phyloP scores from a whole-genome alignment of 2,329 filamentous ascomycete genomes.

The Hypoxylon rubiginosum region DNA sequence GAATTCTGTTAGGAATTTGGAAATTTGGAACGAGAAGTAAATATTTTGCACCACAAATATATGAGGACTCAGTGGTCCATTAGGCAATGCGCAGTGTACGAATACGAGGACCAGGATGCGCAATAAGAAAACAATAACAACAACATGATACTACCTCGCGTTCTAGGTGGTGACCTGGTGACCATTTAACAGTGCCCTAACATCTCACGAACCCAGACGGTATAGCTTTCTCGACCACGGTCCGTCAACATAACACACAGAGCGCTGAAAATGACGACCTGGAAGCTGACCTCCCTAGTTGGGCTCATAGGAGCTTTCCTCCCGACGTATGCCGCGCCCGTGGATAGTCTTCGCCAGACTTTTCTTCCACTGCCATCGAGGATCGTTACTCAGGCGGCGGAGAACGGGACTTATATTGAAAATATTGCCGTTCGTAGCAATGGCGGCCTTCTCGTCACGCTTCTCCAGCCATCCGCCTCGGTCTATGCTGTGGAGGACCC shows the following conservation, averaged over 20 bases:
- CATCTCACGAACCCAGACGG: background rate
- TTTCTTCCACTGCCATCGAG: constrained; percentile 16
- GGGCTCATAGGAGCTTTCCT: constrained; percentile 6
- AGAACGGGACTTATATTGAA: constrained; percentile 44
- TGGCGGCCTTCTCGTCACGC: constrained; percentile 49
- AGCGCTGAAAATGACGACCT: background rate
- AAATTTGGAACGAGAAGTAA: background rate
- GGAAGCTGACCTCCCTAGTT: background rate
- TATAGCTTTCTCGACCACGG: background rate
- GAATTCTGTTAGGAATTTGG: background rate
- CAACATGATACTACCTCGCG: background rate
- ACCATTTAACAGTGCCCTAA: background rate
- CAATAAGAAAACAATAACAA: background rate
- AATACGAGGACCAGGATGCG: background rate
- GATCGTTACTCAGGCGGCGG: constrained; percentile 25
- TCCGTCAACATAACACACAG: background rate
- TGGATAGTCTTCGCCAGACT: background rate
- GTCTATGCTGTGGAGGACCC: constrained; percentile 46
- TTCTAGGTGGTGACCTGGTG: background rate
- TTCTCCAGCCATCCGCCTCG: constrained; percentile 44
- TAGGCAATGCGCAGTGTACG: background rate
- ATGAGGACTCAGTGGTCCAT: background rate
- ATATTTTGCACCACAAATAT: background rate
- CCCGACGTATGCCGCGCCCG: background rate
- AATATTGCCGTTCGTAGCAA: constrained; percentile 50